A percentile compares a stretch with the other conserved stretches of the same genome.
Evolutionary conservation across 2,329 filamentous ascomycete species (phyloP).

Genomic region (Phialophora verrucosa): DNA sequence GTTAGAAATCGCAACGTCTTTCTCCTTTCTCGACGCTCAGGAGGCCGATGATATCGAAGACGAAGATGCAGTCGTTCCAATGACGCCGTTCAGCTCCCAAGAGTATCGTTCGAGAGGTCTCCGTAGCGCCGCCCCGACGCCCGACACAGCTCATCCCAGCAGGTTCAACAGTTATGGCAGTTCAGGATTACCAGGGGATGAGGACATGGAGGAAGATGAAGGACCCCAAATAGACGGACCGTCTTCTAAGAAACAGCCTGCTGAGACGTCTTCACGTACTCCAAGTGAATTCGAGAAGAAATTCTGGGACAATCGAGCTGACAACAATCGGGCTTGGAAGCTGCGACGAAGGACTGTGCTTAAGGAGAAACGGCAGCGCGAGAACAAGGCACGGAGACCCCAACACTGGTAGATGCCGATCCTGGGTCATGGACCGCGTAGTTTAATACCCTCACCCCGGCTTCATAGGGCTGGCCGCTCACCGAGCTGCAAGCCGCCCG

Average conservation of each 20-base stretch:
- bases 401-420: constrained; percentile 32
- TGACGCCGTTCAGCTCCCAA: constrained; percentile 81
- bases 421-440: not conserved
- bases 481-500: not conserved
- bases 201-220: constrained; percentile 40
- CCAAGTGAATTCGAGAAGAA: constrained; percentile 67
- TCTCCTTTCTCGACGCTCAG: constrained; percentile 77
- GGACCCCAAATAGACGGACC: constrained; percentile 32
- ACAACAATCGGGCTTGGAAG: constrained; percentile 59
- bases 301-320: constrained; percentile 62
- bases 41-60: constrained; percentile 54
- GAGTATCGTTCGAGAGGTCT: constrained; percentile 71
- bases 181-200: constrained; percentile 30
- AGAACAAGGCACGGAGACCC: constrained; percentile 55
- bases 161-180: constrained; percentile 41
- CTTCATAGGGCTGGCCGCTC: not conserved
- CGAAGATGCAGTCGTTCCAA: constrained; percentile 56
- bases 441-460: not conserved
- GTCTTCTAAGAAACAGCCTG: constrained; percentile 13
- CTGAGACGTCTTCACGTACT: constrained; percentile 25
- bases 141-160: constrained; percentile 81
- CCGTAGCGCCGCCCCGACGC: constrained; percentile 91
- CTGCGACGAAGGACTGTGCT: constrained; percentile 63
- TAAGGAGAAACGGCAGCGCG: constrained; percentile 65
- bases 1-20: constrained; percentile 61